Conservation (phyloP, 2,329 filamentous ascomycete genomes). For the Neospermospora avenae region DNA sequence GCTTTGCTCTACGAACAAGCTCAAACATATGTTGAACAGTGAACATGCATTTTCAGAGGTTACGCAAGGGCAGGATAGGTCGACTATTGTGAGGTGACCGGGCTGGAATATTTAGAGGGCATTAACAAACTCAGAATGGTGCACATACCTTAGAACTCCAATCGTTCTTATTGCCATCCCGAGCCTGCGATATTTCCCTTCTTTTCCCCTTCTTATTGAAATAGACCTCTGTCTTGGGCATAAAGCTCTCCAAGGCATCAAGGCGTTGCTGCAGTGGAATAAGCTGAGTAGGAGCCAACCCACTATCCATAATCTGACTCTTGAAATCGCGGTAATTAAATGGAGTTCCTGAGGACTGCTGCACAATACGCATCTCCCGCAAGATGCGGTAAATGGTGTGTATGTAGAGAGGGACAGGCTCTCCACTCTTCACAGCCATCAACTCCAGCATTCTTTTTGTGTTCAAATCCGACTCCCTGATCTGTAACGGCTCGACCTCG, state of each 20-base stretch:
- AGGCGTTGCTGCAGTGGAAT: constrained; percentile 57
- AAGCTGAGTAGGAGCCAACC: constrained; percentile 48
- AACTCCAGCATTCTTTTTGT: constrained; percentile 51
- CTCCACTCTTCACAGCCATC: constrained; percentile 47
- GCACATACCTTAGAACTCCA: constrained; percentile 25
- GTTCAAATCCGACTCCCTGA: constrained; percentile 48
- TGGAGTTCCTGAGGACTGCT: constrained; percentile 30
- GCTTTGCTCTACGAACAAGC: constrained; percentile 59
- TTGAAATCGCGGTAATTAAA: constrained; percentile 48
- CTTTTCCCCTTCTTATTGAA: background rate
- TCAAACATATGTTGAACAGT: constrained; percentile 69
- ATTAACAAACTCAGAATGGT: background rate
- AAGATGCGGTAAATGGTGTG: constrained; percentile 46
- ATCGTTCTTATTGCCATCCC: constrained; percentile 15
- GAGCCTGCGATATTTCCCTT: constrained; percentile 17
- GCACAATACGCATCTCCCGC: constrained; percentile 45
- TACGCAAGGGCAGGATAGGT: constrained; percentile 71
- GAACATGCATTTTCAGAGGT: constrained; percentile 64
- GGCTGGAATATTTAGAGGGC: constrained; percentile 52
- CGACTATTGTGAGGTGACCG: constrained; percentile 61
- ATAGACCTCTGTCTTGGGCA: constrained; percentile 38
- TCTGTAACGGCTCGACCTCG: constrained; percentile 42
- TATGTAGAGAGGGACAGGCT: constrained; percentile 49
- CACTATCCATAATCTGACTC: constrained; percentile 30
- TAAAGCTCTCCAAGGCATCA: constrained; percentile 61